A percentile compares a stretch with the other conserved stretches of the same genome.
phyloP scores from a whole-genome alignment of 345 rosid species.

The Turnera subulata region DNA sequence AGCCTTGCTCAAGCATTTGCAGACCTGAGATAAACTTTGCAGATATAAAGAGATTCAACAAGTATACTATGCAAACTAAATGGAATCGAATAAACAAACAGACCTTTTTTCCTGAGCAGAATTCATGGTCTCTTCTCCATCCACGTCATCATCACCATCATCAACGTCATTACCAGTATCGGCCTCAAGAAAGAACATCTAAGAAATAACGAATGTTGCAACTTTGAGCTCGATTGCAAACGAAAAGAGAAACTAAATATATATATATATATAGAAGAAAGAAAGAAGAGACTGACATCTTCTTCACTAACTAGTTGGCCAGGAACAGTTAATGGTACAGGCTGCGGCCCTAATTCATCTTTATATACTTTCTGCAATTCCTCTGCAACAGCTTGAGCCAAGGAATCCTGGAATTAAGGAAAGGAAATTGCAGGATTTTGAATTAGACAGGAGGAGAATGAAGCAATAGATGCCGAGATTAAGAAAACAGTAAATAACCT shows the following conservation, averaged over 20 bases:
- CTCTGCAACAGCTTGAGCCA: conserved; percentile 93
- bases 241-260: too few species aligned
- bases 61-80: too few species aligned
- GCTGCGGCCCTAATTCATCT: conserved; percentile 82
- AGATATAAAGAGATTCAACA: too few species aligned
- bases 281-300: conserved; percentile 42
- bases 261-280: too few species aligned
- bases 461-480: not conserved
- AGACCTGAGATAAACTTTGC: too few species aligned
- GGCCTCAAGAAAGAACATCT: conserved; percentile 79
- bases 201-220: conserved; percentile 16
- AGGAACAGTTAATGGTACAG: conserved; percentile 74
- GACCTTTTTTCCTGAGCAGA: conserved; percentile 49
- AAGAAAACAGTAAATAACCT: conserved; percentile 34
- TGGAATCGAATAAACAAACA: too few species aligned
- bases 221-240: not conserved
- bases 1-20: too few species aligned
- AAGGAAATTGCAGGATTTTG: conserved; percentile 1
- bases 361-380: conserved; percentile 87
- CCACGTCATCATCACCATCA: conserved; percentile 46
- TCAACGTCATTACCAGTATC: conserved; percentile 48
- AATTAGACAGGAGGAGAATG: not conserved
- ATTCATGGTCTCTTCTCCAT: conserved; percentile 26
- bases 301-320: conserved; percentile 62
- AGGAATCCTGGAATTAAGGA: conserved; percentile 51